Conservation (phyloP, 306 rosid species). For the Fragaria vesca region DNA sequence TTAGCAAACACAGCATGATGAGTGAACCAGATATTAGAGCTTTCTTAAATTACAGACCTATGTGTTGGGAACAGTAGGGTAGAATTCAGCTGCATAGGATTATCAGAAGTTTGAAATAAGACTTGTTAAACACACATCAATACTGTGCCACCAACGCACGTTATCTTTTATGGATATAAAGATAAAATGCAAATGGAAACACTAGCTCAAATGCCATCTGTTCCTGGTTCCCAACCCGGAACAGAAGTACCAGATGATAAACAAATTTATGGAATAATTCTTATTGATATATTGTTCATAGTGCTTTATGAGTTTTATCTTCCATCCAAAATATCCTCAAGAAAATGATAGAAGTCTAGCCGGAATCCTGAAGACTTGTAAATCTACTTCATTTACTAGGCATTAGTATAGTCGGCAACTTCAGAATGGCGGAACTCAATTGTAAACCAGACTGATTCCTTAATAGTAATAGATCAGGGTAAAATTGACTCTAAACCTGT, state of each 20-base stretch:
- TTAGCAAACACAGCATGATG: background rate
- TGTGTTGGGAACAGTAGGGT: background rate
- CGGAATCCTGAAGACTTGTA: background rate
- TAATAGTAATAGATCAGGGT: background rate
- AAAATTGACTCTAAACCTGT: background rate
- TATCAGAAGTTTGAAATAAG: background rate
- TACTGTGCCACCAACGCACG: background rate
- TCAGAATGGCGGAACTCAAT: background rate
- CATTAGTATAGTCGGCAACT: background rate
- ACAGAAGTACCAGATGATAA: background rate
- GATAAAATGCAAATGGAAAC: background rate
- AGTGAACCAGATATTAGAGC: slow-evolving; percentile 9
- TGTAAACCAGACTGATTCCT: background rate
- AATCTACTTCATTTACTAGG: background rate
- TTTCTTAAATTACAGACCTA: background rate
- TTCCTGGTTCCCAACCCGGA: background rate
- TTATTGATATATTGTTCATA: background rate
- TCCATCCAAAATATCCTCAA: background rate
- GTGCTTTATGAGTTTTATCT: background rate
- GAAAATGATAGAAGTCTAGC: background rate
- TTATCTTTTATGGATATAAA: background rate
- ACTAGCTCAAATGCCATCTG: background rate
- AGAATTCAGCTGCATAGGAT: slow-evolving; percentile 7
- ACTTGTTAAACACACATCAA: background rate
- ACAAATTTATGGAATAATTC: background rate